A percentile compares a stretch with the other conserved stretches of the same genome.
phyloP scores from a whole-genome alignment of 352 stramenopile species.

The Globisporangium ultimum region DNA sequence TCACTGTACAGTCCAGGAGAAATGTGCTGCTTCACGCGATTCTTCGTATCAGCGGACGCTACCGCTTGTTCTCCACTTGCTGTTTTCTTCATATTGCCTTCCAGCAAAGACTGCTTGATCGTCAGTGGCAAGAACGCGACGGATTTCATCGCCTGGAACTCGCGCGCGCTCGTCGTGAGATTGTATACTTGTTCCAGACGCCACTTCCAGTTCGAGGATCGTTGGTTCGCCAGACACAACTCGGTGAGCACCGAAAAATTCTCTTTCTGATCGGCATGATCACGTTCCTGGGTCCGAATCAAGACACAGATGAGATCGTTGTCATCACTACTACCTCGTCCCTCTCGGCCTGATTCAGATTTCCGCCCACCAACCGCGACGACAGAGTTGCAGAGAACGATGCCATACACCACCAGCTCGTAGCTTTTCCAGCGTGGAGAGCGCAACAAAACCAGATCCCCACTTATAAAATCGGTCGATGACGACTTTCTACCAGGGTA shows the following conservation, averaged over 20 bases:
- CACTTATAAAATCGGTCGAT: constrained; percentile 46
- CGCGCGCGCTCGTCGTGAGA: constrained; percentile 68
- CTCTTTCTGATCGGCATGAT: constrained; percentile 19
- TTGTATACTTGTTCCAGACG: constrained; percentile 68
- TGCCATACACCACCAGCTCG: constrained; percentile 53
- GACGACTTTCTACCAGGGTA: constrained; percentile 3
- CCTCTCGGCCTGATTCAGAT: constrained; percentile 1
- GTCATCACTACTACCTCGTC: constrained; percentile 11
- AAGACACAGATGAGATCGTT: constrained; percentile 64
- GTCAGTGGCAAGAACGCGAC: constrained; percentile 47
- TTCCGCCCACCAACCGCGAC: constrained; percentile 31
- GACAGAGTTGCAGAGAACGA: constrained; percentile 70
- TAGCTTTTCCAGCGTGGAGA: constrained; percentile 62
- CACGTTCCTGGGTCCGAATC: constrained; percentile 32
- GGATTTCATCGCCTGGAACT: constrained; percentile 77
- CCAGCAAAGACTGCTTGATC: constrained; percentile 48
- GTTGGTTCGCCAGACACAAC: constrained; percentile 68
- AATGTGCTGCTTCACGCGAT: constrained; percentile 18
- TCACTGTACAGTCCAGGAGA: constrained; percentile 40
- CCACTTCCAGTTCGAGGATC: constrained; percentile 52
- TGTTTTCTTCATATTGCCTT: constrained; percentile 29
- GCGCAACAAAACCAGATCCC: constrained; percentile 57
- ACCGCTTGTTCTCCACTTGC: constrained; percentile 11
- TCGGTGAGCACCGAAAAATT: constrained; percentile 55
- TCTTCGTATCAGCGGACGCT: not conserved